phyloP scores from a whole-genome alignment of 768 basidiomycete species.

The Lactarius sp. region DNA sequence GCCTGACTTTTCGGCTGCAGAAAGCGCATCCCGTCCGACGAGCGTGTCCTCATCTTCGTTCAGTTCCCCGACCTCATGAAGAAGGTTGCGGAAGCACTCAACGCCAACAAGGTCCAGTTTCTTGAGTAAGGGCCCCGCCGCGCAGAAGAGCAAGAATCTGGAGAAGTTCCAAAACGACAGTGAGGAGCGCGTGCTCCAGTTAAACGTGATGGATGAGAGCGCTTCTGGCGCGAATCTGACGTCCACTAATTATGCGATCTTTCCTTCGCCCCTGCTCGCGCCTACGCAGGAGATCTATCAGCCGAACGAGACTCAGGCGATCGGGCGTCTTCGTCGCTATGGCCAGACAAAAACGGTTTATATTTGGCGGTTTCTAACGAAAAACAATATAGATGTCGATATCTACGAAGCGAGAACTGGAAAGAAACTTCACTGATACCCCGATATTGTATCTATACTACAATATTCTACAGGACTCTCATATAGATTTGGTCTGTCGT shows the following conservation, averaged over 20 bases:
- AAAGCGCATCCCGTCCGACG: conserved; percentile 58
- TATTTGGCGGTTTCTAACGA: conserved; percentile 75
- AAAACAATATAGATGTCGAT: conserved; percentile 83
- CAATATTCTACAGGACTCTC: background rate
- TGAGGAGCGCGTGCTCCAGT: conserved; percentile 71
- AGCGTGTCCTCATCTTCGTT: conserved; percentile 89
- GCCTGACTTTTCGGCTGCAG: conserved; percentile 34
- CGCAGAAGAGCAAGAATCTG: conserved; percentile 73
- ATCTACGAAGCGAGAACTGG: conserved; percentile 56
- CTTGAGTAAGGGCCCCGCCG: conserved; percentile 72
- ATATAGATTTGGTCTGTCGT: background rate
- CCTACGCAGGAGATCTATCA: conserved; percentile 79
- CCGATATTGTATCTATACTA: too few relatives aligned
- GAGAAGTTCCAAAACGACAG: conserved; percentile 82
- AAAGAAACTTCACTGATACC: conserved; percentile 23
- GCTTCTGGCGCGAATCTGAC: conserved; percentile 93
- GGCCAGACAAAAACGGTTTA: conserved; percentile 78
- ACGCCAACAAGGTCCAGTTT: conserved; percentile 63
- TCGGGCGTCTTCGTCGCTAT: conserved; percentile 78
- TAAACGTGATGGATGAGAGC: conserved; percentile 89
- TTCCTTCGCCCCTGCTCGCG: conserved; percentile 86
- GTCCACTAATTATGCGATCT: conserved; percentile 90
- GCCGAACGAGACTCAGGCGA: conserved; percentile 76
- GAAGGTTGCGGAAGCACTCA: conserved; percentile 82
- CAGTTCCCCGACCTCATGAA: conserved; percentile 92